phyloP scores from a whole-genome alignment of 1,284 basidiomycete genomes.

The Sporisorium exsertum region DNA sequence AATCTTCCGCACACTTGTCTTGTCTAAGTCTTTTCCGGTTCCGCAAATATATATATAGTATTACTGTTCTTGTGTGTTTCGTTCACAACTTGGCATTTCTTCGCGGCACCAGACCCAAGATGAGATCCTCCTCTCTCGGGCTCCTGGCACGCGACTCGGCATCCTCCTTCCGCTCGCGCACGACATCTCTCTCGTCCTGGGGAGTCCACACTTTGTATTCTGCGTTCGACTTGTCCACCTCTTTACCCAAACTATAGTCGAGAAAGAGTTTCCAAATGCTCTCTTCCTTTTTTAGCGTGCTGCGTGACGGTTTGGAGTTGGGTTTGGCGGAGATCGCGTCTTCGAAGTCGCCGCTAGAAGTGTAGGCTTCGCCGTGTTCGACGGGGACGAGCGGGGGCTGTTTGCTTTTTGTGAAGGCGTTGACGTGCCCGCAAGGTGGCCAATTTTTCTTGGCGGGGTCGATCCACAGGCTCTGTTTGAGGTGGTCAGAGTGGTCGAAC shows the following conservation, averaged over 20 bases:
- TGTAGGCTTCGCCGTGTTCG: slow-evolving; percentile 53
- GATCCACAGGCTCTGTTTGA: slow-evolving; percentile 58
- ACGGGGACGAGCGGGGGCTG: slow-evolving; percentile 30
- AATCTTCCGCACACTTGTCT: not conserved
- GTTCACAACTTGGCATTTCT: slow-evolving; percentile 26
- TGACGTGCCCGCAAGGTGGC: slow-evolving; percentile 53
- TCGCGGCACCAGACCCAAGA: slow-evolving; percentile 29
- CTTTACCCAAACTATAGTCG: slow-evolving; percentile 44
- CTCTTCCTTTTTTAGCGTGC: slow-evolving; percentile 49
- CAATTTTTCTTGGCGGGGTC: slow-evolving; percentile 49
- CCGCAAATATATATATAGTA: not conserved
- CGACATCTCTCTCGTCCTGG: slow-evolving; percentile 42
- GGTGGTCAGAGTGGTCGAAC: slow-evolving; percentile 46
- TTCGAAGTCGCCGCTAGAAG: slow-evolving; percentile 26
- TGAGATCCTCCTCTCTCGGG: slow-evolving; percentile 30
- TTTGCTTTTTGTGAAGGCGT: slow-evolving; percentile 45
- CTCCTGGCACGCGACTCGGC: slow-evolving; percentile 14
- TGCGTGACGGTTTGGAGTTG: slow-evolving; percentile 22
- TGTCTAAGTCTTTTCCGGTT: not conserved
- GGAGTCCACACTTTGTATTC: slow-evolving; percentile 44
- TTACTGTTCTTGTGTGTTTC: not conserved
- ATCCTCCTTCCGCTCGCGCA: slow-evolving; percentile 27
- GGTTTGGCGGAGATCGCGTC: slow-evolving; percentile 27
- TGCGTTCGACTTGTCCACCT: slow-evolving; percentile 32
- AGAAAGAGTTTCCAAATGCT: slow-evolving; percentile 56